phyloP scores from a whole-genome alignment of 257 asterid genomes.

The Schizonepeta tenuifolia region DNA sequence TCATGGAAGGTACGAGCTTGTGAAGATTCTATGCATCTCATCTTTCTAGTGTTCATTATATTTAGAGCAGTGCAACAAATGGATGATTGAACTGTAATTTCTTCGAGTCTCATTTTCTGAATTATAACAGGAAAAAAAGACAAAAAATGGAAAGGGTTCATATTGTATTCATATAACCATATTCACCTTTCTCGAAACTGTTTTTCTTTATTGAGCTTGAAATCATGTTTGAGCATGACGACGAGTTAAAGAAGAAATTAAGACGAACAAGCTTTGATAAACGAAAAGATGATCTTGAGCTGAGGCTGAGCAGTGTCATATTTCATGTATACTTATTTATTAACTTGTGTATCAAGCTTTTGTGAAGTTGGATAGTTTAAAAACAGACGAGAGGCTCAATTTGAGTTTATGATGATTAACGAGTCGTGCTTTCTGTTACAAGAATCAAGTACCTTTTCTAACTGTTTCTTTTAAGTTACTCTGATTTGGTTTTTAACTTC shows the following conservation, averaged over 20 bases:
- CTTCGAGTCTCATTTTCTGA: not conserved
- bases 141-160: not conserved
- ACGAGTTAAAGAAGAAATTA: not conserved
- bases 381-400: not conserved
- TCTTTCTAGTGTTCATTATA: constrained; percentile 9
- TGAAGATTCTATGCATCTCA: constrained; percentile 12
- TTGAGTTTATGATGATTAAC: not conserved
- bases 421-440: not conserved
- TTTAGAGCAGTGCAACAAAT: not conserved
- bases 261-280: not conserved
- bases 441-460: not conserved
- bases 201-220: constrained; percentile 5
- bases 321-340: not conserved
- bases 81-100: not conserved
- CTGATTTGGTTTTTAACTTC: constrained; percentile 9
- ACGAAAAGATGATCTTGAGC: not conserved
- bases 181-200: not conserved
- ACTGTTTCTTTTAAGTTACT: not conserved
- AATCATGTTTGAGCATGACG: not conserved
- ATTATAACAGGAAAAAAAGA: not conserved
- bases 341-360: not conserved
- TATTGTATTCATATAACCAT: not conserved
- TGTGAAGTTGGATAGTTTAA: not conserved
- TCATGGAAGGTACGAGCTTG: constrained; percentile 69
- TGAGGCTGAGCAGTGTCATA: not conserved